Base-by-base conservation (phyloP, 352 stramenopile species). In the Pythium grandisporangium region DNA sequence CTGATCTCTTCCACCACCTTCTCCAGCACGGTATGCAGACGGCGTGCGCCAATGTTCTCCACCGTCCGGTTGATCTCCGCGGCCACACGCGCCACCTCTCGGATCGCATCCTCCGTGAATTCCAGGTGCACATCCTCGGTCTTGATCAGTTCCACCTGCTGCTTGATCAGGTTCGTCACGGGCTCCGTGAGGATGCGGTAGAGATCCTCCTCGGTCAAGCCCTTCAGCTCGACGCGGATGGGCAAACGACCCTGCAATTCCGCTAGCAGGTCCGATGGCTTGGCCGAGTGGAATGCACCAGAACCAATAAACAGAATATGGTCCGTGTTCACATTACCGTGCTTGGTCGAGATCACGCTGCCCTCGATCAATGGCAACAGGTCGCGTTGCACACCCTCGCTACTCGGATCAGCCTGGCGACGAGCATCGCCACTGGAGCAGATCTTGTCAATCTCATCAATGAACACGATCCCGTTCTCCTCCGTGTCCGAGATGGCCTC, bases 381-480 rank as follows among this genome's bases (percentile, higher is more conserved):
- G 52, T 99, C 97, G 44, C 96, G 90, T 71, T 99, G 96, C 29
- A 99, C 97, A 27, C 97, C 96, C 58, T 99, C 96, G 35, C 93
- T 96, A 60, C 89, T 98, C 6, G 96, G 96, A 61, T 99, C 96
- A 0, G 95, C 93, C 12, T 84, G 83, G 34, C 86, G 71, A 44
- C 86, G 71, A 59, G 93, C 96, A 58, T 98, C 93, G 48, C 88
- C 90, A 23, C 81, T 92, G 30, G 93, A 97, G 59, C 95, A 98
- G 52, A 99, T 99, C 71, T 99, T 99, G 66, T 99, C 96, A 51
- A 99, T 99, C 61, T 99, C 97, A 67, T 99, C 97, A 52, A 99
- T 99, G 61, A 99, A 99, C 24, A 99, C 97, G 56, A 99, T 99
- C 12, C 97, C 97, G 46, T 95, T 97, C 70, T 99, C 92, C 61